Conservation (phyloP, 176 grass and related monocot genomes). For the Aegilops longissima region DNA sequence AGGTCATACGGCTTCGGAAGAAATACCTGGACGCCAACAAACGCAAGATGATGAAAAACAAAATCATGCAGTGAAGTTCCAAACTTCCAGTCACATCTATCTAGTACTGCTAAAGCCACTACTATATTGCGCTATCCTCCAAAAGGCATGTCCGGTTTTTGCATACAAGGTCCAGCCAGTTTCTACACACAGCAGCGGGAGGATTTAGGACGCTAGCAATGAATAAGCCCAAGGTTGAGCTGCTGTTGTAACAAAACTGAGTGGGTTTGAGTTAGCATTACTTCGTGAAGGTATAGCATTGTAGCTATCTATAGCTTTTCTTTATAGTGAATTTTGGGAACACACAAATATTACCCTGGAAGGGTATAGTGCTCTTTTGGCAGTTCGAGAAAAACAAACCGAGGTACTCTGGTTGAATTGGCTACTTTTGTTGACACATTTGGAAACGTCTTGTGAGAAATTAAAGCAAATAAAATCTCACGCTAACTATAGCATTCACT, state of each 20-base stretch:
- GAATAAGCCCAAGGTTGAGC: constrained; percentile 17
- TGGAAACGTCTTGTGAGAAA: background rate
- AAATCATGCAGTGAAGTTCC: constrained; percentile 53
- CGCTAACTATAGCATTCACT: background rate
- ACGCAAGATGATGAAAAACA: constrained; percentile 99
- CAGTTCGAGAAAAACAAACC: background rate
- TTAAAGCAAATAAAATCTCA: constrained; percentile 10
- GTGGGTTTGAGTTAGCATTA: constrained; percentile 3
- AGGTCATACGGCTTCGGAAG: constrained; percentile 80
- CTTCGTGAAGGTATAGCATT: background rate
- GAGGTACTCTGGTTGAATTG: background rate
- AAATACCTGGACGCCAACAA: constrained; percentile 90
- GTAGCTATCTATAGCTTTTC: constrained; percentile 6
- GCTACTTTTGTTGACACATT: background rate
- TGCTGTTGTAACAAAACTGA: constrained; percentile 4
- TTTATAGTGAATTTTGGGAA: background rate
- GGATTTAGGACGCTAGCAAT: background rate
- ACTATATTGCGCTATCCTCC: constrained; percentile 7
- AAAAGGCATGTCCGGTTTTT: constrained; percentile 22
- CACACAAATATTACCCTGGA: background rate
- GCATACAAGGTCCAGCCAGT: constrained; percentile 1
- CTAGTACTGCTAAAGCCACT: constrained; percentile 8
- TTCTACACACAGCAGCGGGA: background rate
- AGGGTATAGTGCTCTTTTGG: constrained; percentile 23
- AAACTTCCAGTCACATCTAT: constrained; percentile 21